A percentile compares a stretch with the other conserved stretches of the same genome.
These are phyloP conservation scores for Aspergillus bridgeri DNA, from an alignment of 495 filamentous ascomycete species.

Conservation along the genomic window DNA sequence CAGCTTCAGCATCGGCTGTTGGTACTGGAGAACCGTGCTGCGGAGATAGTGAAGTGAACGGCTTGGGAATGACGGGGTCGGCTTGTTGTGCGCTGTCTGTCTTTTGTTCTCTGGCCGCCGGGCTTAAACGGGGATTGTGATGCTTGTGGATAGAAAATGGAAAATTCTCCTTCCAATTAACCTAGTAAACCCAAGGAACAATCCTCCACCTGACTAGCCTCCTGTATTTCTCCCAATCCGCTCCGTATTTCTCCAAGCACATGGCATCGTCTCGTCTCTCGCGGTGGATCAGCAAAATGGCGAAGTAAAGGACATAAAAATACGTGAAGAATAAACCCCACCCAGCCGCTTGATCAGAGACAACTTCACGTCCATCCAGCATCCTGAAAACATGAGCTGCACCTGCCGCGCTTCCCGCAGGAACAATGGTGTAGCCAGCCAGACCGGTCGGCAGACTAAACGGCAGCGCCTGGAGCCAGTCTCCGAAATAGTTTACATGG, in stretches of 20 bases:
- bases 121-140: too few relatives aligned
- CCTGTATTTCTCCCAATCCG: constrained; percentile 82
- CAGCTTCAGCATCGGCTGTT: too few relatives aligned
- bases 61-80: too few relatives aligned
- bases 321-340: constrained; percentile 80
- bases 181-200: constrained; percentile 73
- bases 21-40: too few relatives aligned
- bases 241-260: constrained; percentile 79
- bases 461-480: constrained; percentile 83
- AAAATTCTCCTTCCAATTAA: too few relatives aligned
- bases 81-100: too few relatives aligned
- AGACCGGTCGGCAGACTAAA: constrained; percentile 80
- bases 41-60: too few relatives aligned
- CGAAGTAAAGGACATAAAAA: constrained; percentile 87
- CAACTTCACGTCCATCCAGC: constrained; percentile 39
- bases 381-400: constrained; percentile 46
- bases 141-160: too few relatives aligned
- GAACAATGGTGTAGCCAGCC: constrained; percentile 56
- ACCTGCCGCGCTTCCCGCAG: constrained; percentile 44
- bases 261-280: constrained; percentile 80
- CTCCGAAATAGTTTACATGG: constrained; percentile 88
- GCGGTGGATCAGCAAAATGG: constrained; percentile 73
- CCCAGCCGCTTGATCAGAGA: constrained; percentile 57
- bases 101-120: too few relatives aligned
- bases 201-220: constrained; percentile 72